Evolutionary conservation across 805 yeast species (phyloP), one percentile per base, ranked within the genome.

Genomic region (Jamesozyma rosinii): DNA sequence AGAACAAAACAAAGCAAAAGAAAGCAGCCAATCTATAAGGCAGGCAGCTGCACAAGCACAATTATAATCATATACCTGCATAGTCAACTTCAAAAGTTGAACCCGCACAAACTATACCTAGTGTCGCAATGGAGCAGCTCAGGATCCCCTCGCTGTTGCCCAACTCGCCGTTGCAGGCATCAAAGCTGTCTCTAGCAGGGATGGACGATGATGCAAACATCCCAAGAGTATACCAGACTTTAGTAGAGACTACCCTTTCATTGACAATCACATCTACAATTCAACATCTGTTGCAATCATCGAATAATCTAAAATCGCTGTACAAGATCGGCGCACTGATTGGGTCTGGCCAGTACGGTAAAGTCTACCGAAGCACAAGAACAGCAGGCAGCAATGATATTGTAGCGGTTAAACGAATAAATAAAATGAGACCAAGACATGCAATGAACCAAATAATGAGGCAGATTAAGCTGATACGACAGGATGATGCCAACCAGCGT

Each of bases 301-400:
- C 38, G 5, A 21, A 5, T 35, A 4, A 13, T 21, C 8, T 21
- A 4, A 35, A 19, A 13, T 26, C 35, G 9, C 18, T 35, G 6
- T 42, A 49, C 35, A 40, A 44, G 9, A 26, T 59, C 14, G 52
- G 48, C 0, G 38, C 50, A 4, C 40, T 49, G 11, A 40, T 60
- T 10, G 66, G 66, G 1, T 45, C 43, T 19, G 66, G 66, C 3
- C 65, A 61, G 43, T 61, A 51, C 47, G 64, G 64, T 4, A 56
- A 58, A 40, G 65, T 62, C 1, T 58, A 54, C 37, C 53, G 54
- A 41, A 61, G 60, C 4, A 30, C 42, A 38, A n/a, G n/a, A n/a
- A 37, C 30, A 19, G 15, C 40, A 5, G 3, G 27, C 2, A 37
- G 35, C 19, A 31, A 40, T 3, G 40, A 40, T 5, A 18, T 49